Conservation (phyloP, 1,139 yeast species). For the Kodamaea alishanica region DNA sequence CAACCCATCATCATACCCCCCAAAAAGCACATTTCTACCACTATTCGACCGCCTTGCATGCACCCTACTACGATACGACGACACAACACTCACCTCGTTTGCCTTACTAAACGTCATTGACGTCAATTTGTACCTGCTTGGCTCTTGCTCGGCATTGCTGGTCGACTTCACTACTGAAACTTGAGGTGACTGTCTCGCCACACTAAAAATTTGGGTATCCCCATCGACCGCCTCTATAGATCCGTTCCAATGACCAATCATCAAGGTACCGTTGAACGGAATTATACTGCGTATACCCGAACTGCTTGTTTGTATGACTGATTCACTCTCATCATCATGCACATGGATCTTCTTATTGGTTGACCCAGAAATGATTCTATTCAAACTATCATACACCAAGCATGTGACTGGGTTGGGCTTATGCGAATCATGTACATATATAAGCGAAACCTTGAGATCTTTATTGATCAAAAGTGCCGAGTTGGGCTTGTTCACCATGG, state of each 20-base stretch:
- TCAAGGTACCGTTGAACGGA: slow-evolving; percentile 10
- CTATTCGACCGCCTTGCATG: slow-evolving; percentile 7
- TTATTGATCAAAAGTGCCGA: slow-evolving; percentile 16
- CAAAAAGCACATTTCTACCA: slow-evolving; percentile 18
- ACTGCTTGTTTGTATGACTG: slow-evolving; percentile 2
- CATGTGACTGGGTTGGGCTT: slow-evolving; percentile 52
- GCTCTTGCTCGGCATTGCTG: slow-evolving; percentile 4
- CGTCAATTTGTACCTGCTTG: slow-evolving; percentile 8
- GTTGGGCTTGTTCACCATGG: background rate
- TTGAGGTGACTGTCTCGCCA: slow-evolving; percentile 11
- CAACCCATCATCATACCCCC: slow-evolving; percentile 41
- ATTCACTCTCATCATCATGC: slow-evolving; percentile 20
- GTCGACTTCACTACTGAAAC: slow-evolving; percentile 8
- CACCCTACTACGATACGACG: slow-evolving; percentile 3
- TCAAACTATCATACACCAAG: slow-evolving; percentile 18
- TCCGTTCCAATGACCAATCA: slow-evolving; percentile 44
- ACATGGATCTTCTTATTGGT: slow-evolving; percentile 30
- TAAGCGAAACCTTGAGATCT: slow-evolving; percentile 18
- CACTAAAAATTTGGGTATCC: slow-evolving; percentile 2
- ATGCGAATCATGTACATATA: slow-evolving; percentile 29
- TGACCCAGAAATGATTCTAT: slow-evolving; percentile 41
- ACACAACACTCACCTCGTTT: background rate
- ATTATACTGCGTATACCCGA: slow-evolving; percentile 14
- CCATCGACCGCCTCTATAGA: slow-evolving; percentile 22
- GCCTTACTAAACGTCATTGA: slow-evolving; percentile 11